Percentiles rank a stretch among this genome's conserved stretches.
These are phyloP conservation scores for Fusarium sp. DNA, from an alignment of 2,329 filamentous ascomycete species.

Conservation along the genomic window DNA sequence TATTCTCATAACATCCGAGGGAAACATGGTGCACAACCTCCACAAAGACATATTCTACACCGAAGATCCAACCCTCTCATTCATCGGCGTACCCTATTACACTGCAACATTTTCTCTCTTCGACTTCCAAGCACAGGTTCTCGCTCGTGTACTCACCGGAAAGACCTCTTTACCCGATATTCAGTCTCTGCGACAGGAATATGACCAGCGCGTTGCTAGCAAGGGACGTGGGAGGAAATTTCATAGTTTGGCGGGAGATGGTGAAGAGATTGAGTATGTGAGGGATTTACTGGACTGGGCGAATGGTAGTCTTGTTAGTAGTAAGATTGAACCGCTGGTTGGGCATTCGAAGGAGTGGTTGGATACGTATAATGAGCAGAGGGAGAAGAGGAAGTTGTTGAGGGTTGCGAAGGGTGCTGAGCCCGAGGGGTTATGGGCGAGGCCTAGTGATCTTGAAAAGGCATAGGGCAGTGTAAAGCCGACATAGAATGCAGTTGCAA, in stretches of 20 bases:
- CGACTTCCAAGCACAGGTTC: constrained; percentile 71
- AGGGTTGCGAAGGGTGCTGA: constrained; percentile 6
- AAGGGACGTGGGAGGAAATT: constrained; percentile 37
- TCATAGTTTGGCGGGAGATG: constrained; percentile 36
- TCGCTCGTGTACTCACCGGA: constrained; percentile 65
- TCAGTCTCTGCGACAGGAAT: constrained; percentile 29
- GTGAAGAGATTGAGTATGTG: constrained; percentile 36
- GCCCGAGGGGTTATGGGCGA: constrained; percentile 24
- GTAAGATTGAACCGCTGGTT: constrained; percentile 1
- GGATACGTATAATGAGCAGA: constrained; percentile 10
- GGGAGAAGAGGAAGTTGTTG: constrained; percentile 21
- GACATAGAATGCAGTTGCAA: neutral
- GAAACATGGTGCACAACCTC: constrained; percentile 70
- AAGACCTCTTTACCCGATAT: constrained; percentile 42
- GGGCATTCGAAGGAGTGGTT: constrained; percentile 31
- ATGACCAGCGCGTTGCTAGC: constrained; percentile 22
- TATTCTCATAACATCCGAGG: constrained; percentile 68
- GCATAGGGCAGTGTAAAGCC: neutral
- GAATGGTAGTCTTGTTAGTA: constrained; percentile 17
- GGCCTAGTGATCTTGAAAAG: constrained; percentile 1
- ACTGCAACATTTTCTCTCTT: constrained; percentile 74
- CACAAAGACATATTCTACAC: constrained; percentile 79
- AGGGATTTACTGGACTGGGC: constrained; percentile 35
- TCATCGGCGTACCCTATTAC: constrained; percentile 71
- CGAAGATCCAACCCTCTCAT: constrained; percentile 67